Evolutionary conservation across 495 filamentous ascomycete genomes (phyloP).

Genomic region (Tuber borchii): DNA sequence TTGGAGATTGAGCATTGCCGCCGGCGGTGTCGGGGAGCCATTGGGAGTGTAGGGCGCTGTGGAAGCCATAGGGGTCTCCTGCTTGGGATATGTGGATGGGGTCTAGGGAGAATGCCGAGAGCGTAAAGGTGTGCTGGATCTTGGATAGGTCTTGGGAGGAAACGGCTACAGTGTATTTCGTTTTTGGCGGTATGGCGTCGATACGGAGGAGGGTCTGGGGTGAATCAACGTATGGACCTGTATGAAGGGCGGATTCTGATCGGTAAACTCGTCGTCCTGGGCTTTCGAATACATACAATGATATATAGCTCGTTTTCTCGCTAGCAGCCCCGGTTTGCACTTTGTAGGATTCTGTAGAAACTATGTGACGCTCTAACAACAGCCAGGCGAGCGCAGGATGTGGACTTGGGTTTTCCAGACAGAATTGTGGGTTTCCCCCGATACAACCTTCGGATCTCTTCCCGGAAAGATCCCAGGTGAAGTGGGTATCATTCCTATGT

Average conservation of each 20-base stretch:
- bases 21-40: constrained; percentile 80
- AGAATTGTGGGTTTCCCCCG: constrained; percentile 75
- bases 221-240: constrained; percentile 83
- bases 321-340: constrained; percentile 14
- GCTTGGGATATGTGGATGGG: constrained; percentile 57
- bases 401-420: constrained; percentile 50
- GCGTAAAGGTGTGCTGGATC: constrained; percentile 66
- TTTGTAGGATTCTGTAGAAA: constrained; percentile 11
- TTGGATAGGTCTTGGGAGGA: constrained; percentile 69
- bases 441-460: constrained; percentile 58
- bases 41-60: constrained; percentile 50
- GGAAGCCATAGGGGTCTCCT: constrained; percentile 52
- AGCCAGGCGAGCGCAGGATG: constrained; percentile 66
- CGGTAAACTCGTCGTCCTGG: constrained; percentile 62
- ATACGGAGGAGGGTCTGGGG: constrained; percentile 82
- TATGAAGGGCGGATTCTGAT: constrained; percentile 58
- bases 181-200: constrained; percentile 51
- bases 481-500: constrained; percentile 78
- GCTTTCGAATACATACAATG: constrained; percentile 69
- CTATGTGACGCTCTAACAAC: constrained; percentile 77
- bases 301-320: constrained; percentile 63
- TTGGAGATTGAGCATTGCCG: constrained; percentile 67
- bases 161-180: constrained; percentile 69
- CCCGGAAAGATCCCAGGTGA: constrained; percentile 71
- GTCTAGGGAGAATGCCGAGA: constrained; percentile 66